Conservation (phyloP, 1,284 basidiomycete genomes). For the Caloboletus firmus region DNA sequence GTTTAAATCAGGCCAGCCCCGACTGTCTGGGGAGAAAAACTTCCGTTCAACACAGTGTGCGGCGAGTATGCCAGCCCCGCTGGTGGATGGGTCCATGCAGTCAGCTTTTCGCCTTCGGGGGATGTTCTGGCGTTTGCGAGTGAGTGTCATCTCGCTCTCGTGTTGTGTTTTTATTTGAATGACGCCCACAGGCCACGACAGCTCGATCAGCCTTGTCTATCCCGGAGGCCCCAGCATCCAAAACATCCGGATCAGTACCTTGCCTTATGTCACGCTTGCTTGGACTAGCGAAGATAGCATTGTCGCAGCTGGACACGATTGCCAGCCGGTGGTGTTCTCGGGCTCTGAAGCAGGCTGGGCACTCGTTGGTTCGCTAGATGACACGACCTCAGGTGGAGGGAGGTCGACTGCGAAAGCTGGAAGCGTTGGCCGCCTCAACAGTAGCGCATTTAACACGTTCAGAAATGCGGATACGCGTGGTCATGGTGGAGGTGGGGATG, state of each 20-base stretch:
- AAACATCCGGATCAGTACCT: conserved; percentile 70
- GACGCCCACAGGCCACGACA: conserved; percentile 77
- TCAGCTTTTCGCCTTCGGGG: conserved; percentile 94
- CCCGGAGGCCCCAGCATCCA: conserved; percentile 71
- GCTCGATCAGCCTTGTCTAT: conserved; percentile 87
- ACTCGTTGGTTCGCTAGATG: conserved; percentile 80
- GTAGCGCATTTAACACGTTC: conserved; percentile 95
- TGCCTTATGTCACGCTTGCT: conserved; percentile 81
- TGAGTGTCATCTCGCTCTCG: conserved; percentile 41
- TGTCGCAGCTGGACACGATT: conserved; percentile 96
- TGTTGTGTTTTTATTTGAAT: neutral
- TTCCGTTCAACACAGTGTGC: conserved; percentile 97
- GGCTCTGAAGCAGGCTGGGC: conserved; percentile 76
- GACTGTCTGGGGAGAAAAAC: conserved; percentile 94
- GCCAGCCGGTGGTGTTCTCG: conserved; percentile 88
- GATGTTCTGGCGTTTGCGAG: conserved; percentile 91
- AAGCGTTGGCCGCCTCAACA: conserved; percentile 83
- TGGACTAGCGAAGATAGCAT: conserved; percentile 83
- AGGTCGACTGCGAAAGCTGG: conserved; percentile 48
- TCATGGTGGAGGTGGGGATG: conserved; percentile 44
- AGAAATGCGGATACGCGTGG: conserved; percentile 90
- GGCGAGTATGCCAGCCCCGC: conserved; percentile 88
- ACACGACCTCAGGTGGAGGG: conserved; percentile 50
- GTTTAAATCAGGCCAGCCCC: conserved; percentile 67
- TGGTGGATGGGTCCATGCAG: conserved; percentile 96